Base-by-base conservation (phyloP, 352 stramenopile genomes). In the Globisporangium cystogenes region DNA sequence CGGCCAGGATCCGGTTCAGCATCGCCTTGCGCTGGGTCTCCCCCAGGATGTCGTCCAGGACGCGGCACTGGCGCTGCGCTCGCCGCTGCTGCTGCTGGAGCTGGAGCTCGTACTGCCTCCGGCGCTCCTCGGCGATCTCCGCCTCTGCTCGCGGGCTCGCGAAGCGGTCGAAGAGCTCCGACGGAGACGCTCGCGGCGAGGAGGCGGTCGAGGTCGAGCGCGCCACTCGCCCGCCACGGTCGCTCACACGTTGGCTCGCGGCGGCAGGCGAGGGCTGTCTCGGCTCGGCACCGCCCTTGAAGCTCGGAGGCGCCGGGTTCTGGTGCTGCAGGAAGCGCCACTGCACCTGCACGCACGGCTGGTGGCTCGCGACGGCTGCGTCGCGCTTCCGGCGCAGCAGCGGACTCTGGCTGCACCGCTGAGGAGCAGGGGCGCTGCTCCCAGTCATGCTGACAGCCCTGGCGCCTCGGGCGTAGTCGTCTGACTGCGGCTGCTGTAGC, bases 11-110 rank as follows among this genome's bases (percentile, higher is more conserved):
- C 1, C 75, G 66, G 51, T 77, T 67, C 5, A 88, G 60, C 66
- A 86, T 71, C 1, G 64, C 73, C 62, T 86, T 67, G 3, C 77
- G 72, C 37, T 88, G 77, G 1, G 72, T 85, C 46, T 86, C 74
- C 0, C 77, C 77, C 41, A 74, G 68, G 36, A 88, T 67, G 43
- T 85, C 69, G 39, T 80, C 70, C 15, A 82, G 51, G 15, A 70
- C 68, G 7, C 67, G 66, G 15, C 47, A 59, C 31, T 66, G 54
- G 31, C 36, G 12, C 14, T 65, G 51, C 0, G 26, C 41, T 1
- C 50, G 29, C 24, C 65, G 56, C 20, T 65, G 47, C 18, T 36
- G 37, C 23, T 60, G 46, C n/a, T 45, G 46, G 37, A 49, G 26
- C 5, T 55, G 45, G 1, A 5, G 27, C 21, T 50, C 48, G 20